These are phyloP conservation scores for Scutellaria barbata DNA, from an alignment of 257 asterid genomes.

Conservation along the genomic window DNA sequence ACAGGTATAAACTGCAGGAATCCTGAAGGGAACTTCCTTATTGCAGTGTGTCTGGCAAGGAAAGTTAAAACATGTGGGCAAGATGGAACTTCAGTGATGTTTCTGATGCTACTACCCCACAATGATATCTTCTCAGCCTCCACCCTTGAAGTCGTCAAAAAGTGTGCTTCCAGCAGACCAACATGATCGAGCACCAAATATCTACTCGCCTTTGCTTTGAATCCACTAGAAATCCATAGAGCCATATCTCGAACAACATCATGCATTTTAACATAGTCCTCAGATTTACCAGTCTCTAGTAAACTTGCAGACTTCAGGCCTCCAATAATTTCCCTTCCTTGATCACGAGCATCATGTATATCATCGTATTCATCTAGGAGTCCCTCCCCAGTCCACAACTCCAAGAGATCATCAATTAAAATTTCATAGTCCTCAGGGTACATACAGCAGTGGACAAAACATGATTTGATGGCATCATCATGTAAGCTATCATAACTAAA, in stretches of 20 bases:
- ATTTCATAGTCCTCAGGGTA: constrained; percentile 40
- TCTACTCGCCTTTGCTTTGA: constrained; percentile 3
- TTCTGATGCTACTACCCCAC: constrained; percentile 38
- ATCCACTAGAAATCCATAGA: constrained; percentile 35
- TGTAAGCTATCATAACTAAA: constrained; percentile 35
- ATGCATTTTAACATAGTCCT: constrained; percentile 33
- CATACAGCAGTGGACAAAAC: constrained; percentile 34
- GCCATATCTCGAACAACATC: constrained; percentile 40
- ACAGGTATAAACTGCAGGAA: constrained; percentile 31
- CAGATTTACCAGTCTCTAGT: constrained; percentile 29
- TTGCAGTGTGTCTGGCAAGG: constrained; percentile 29
- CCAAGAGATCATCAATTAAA: constrained; percentile 33
- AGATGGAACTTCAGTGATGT: constrained; percentile 13
- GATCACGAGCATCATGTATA: constrained; percentile 32
- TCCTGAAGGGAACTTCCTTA: constrained; percentile 25
- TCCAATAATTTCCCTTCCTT: constrained; percentile 32
- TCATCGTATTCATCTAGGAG: constrained; percentile 32
- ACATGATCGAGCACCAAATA: constrained; percentile 34
- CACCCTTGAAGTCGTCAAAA: constrained; percentile 9
- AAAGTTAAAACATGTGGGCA: constrained; percentile 27
- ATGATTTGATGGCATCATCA: constrained; percentile 24
- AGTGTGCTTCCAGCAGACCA: constrained; percentile 4
- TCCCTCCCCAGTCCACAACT: constrained; percentile 40
- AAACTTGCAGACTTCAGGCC: constrained; percentile 31
- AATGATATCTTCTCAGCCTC: constrained; percentile 35